phyloP scores from a whole-genome alignment of 805 yeast species.

The Teunomyces lycoperdinae region DNA sequence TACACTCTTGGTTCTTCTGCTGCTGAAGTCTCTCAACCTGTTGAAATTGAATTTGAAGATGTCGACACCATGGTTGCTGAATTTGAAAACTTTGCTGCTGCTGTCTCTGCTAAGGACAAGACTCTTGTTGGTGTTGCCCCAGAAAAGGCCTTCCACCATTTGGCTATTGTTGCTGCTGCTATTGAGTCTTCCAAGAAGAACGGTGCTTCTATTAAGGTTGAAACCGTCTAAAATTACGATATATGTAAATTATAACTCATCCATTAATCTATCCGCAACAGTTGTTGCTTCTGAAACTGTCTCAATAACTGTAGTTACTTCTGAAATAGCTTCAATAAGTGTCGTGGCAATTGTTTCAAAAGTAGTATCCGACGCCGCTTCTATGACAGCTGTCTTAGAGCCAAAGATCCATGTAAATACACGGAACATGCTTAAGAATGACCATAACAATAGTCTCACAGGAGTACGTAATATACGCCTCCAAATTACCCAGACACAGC shows the following conservation, averaged over 20 bases:
- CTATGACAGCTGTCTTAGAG: not conserved
- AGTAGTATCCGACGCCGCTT: not conserved
- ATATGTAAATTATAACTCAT: slow-evolving; percentile 5
- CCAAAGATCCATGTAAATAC: slow-evolving; percentile 11
- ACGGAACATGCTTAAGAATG: slow-evolving; percentile 36
- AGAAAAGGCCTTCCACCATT: slow-evolving; percentile 82
- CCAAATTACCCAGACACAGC: slow-evolving; percentile 51
- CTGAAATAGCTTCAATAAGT: not conserved
- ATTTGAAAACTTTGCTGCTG: slow-evolving; percentile 50
- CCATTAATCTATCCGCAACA: slow-evolving; percentile 4
- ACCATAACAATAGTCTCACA: slow-evolving; percentile 44
- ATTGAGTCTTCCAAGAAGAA: slow-evolving; percentile 60
- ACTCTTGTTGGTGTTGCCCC: slow-evolving; percentile 58
- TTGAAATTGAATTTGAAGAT: slow-evolving; percentile 39
- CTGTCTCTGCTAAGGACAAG: slow-evolving; percentile 64
- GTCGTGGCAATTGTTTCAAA: not conserved
- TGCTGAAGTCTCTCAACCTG: slow-evolving; percentile 52
- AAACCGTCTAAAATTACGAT: slow-evolving; percentile 10
- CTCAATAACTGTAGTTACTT: not conserved
- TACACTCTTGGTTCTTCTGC: slow-evolving; percentile 26
- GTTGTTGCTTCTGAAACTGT: not conserved
- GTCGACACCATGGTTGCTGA: slow-evolving; percentile 45
- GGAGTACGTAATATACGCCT: slow-evolving; percentile 47
- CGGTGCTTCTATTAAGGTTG: slow-evolving; percentile 52
- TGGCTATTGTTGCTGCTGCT: slow-evolving; percentile 86